phyloP scores from a whole-genome alignment of 768 basidiomycete genomes.

The Hysterangium stoloniferum region DNA sequence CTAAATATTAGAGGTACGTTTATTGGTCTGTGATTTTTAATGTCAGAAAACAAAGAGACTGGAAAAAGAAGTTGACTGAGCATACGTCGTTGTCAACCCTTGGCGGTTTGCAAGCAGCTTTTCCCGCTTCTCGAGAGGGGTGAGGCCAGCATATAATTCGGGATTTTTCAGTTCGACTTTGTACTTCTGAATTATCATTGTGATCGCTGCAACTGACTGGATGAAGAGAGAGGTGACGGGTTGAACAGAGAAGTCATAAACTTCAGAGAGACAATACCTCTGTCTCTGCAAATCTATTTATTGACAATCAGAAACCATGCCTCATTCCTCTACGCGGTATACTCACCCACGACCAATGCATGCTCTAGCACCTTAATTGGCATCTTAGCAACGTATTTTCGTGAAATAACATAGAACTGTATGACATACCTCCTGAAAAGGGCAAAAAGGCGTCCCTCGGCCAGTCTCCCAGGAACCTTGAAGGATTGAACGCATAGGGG shows the following conservation, averaged over 20 bases:
- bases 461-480: constrained; percentile 47
- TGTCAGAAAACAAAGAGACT: too few species aligned
- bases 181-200: constrained; percentile 39
- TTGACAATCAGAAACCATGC: neutral
- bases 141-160: constrained; percentile 5
- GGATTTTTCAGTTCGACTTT: constrained; percentile 39
- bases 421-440: constrained; percentile 36
- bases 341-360: constrained; percentile 13
- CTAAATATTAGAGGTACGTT: constrained; percentile 8
- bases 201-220: constrained; percentile 21
- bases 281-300: constrained; percentile 1
- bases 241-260: too few species aligned
- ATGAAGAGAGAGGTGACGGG: neutral
- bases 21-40: neutral
- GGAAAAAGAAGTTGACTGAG: neutral
- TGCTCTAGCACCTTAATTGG: constrained; percentile 4
- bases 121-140: neutral
- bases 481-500: constrained; percentile 38
- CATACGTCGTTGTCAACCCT: constrained; percentile 3
- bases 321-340: neutral
- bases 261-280: constrained; percentile 2
- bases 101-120: constrained; percentile 1
- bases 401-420: neutral
- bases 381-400: neutral
- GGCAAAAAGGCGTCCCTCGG: constrained; percentile 47